Evolutionary conservation across 768 basidiomycete species (phyloP).

Genomic region (Leccinellum albellum): DNA sequence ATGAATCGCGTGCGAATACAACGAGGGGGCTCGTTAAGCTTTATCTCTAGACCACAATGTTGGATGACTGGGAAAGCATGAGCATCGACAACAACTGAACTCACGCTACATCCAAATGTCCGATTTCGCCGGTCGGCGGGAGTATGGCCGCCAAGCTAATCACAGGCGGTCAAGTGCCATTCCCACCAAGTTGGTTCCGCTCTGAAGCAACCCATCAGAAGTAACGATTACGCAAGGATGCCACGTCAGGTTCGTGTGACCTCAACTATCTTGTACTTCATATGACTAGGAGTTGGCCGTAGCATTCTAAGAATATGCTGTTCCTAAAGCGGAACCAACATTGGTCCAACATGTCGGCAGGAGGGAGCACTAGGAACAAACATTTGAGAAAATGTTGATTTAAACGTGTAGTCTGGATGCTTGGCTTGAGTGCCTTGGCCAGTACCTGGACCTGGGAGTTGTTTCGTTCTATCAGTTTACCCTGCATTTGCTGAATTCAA

Average conservation of each 20-base stretch:
- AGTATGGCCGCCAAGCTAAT: background rate
- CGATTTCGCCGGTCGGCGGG: background rate
- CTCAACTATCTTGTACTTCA: background rate
- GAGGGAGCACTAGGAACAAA: background rate
- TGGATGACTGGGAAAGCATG: background rate
- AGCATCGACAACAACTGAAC: background rate
- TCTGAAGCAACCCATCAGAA: background rate
- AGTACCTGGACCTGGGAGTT: background rate
- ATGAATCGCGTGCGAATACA: background rate
- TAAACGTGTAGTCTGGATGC: background rate
- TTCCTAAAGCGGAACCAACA: background rate
- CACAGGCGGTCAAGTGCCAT: background rate
- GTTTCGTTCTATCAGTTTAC: background rate
- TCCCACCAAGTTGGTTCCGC: background rate
- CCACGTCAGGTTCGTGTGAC: background rate
- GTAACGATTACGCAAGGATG: background rate
- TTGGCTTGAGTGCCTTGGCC: background rate
- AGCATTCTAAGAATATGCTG: background rate
- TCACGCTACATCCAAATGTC: background rate
- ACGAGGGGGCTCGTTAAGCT: background rate
- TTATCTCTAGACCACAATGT: background rate
- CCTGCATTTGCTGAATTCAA: background rate
- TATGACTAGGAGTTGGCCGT: background rate
- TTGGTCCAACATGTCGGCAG: background rate
- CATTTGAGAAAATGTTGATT: background rate